Conservation (phyloP, 2,329 filamentous ascomycete genomes). For the Aphanoascus verrucosus region DNA sequence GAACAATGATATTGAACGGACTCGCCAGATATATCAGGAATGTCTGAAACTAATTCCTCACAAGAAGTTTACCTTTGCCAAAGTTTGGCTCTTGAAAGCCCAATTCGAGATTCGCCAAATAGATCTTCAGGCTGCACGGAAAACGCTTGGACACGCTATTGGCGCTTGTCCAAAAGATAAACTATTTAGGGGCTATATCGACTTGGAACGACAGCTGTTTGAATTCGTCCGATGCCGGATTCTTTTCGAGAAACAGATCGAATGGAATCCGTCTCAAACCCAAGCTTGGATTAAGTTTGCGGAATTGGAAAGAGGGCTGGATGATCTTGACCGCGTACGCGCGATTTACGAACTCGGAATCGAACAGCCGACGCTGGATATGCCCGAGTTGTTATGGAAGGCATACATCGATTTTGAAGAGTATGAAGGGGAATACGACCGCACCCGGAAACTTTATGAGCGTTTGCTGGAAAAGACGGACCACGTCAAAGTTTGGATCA, state of each 20-base stretch:
- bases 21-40: conserved; percentile 81
- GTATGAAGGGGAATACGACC: conserved; percentile 81
- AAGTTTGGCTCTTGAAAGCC: conserved; percentile 87
- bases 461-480: conserved; percentile 87
- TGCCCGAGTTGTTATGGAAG: conserved; percentile 97
- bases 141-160: conserved; percentile 78
- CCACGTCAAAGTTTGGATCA: conserved; percentile 98
- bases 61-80: conserved; percentile 94
- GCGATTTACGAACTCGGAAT: conserved; percentile 90
- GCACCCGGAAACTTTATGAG: conserved; percentile 74
- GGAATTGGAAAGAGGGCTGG: conserved; percentile 79
- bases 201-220: conserved; percentile 83
- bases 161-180: conserved; percentile 95
- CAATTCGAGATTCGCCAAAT: conserved; percentile 87
- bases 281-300: conserved; percentile 96
- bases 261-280: conserved; percentile 82
- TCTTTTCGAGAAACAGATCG: conserved; percentile 85
- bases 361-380: conserved; percentile 71
- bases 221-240: conserved; percentile 87
- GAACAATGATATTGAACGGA: conserved; percentile 63
- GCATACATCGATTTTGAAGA: conserved; percentile 98
- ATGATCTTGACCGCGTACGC: conserved; percentile 76
- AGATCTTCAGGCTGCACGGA: conserved; percentile 68
- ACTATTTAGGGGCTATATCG: conserved; percentile 85
- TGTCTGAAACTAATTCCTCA: conserved; percentile 83